These are phyloP conservation scores for Chytridium lagenaria DNA, from an alignment of 371 early-diverging fungal species.

Conservation along the genomic window DNA sequence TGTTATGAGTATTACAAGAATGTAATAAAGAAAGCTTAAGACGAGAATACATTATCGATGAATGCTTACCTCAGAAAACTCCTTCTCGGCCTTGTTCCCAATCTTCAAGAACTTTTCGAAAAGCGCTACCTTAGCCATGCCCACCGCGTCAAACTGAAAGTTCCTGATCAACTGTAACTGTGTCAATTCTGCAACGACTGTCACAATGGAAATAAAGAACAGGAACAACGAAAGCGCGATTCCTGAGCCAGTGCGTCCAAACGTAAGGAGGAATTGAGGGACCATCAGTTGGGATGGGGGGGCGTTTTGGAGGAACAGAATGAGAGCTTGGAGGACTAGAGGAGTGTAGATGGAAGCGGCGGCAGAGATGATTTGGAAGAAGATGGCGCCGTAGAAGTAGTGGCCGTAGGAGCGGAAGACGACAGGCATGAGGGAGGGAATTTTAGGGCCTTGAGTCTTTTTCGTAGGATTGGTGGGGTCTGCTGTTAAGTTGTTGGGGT, in stretches of 20 bases:
- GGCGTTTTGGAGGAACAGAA: constrained; percentile 5
- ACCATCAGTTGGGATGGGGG: background rate
- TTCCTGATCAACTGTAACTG: constrained; percentile 20
- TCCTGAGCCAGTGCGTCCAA: constrained; percentile 30
- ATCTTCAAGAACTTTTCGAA: constrained; percentile 31
- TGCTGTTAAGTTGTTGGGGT: no score
- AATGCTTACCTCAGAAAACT: background rate
- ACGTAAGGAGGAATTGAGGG: background rate
- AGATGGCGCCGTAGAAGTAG: background rate
- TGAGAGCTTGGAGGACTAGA: constrained; percentile 33
- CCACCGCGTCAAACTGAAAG: constrained; percentile 26
- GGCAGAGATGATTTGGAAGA: constrained; percentile 20
- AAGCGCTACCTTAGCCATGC: constrained; percentile 28
- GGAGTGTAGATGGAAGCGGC: constrained; percentile 26
- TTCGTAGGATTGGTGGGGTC: no score
- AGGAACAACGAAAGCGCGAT: constrained; percentile 29
- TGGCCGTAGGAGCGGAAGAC: constrained; percentile 8
- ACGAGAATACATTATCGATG: background rate
- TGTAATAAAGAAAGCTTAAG: background rate
- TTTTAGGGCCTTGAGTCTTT: no score
- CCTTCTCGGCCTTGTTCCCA: background rate
- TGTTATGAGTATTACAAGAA: background rate
- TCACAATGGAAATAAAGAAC: constrained; percentile 21
- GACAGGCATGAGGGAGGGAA: background rate
- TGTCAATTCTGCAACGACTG: background rate